Conservation (phyloP, 1,284 basidiomycete genomes). For the Puccinia polysora region DNA sequence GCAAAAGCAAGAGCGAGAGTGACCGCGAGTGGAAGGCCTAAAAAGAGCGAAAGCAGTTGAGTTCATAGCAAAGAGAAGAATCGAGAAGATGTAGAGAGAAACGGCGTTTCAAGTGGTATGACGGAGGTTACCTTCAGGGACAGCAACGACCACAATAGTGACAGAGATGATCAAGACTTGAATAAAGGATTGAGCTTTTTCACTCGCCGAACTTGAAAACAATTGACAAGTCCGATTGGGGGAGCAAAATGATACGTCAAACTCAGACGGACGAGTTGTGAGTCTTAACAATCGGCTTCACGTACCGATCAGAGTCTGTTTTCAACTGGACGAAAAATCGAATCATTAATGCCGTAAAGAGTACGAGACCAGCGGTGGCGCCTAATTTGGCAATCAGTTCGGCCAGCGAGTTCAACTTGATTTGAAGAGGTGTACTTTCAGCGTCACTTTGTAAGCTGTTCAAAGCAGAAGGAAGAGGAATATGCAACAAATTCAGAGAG, state of each 20-base stretch:
- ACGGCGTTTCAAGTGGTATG: not conserved
- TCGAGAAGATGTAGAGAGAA: too few species aligned
- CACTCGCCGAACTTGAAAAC: conserved; percentile 43
- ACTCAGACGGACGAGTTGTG: too few species aligned
- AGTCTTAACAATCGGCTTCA: too few species aligned
- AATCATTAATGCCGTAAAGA: conserved; percentile 45
- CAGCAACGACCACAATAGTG: conserved; percentile 46
- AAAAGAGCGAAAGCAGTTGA: not conserved
- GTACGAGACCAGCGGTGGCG: conserved; percentile 44
- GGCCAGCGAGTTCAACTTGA: conserved; percentile 44
- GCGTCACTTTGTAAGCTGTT: conserved; percentile 70
- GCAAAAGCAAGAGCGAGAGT: conserved; percentile 47
- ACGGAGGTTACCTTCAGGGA: conserved; percentile 45
- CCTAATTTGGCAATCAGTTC: conserved; percentile 46
- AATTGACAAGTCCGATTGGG: too few species aligned
- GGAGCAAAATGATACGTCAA: not conserved
- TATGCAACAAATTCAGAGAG: not conserved
- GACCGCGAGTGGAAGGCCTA: conserved; percentile 46
- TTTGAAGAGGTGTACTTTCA: conserved; percentile 70
- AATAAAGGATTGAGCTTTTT: conserved; percentile 46
- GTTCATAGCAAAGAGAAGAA: not conserved
- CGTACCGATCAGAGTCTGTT: conserved; percentile 42
- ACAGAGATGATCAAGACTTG: conserved; percentile 46
- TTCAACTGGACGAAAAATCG: conserved; percentile 45
- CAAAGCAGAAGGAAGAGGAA: too few species aligned